Percentiles rank a stretch among this genome's conserved stretches.
Conservation (phyloP, 2,329 filamentous ascomycete genomes). For the Neopestalotiopsis rosae region DNA sequence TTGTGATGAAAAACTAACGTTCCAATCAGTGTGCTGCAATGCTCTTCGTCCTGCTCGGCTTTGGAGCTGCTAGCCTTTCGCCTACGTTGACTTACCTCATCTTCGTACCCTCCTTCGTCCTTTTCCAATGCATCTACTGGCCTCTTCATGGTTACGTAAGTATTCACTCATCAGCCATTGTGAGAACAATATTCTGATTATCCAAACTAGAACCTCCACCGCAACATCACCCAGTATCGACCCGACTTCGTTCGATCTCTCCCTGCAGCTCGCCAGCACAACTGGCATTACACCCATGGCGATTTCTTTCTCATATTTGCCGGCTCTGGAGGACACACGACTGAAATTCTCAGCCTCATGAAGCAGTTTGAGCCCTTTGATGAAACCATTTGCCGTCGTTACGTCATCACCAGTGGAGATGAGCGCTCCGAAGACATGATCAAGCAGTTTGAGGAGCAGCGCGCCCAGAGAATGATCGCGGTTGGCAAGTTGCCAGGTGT, state of each 20-base stretch:
- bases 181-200: not conserved
- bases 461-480: constrained; percentile 31
- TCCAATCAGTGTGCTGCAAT: not conserved
- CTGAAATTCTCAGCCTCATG: constrained; percentile 91
- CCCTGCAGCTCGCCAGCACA: not conserved
- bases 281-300: constrained; percentile 51
- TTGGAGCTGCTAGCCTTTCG: no score
- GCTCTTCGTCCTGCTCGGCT: not conserved
- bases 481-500: constrained; percentile 42
- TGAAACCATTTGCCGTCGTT: constrained; percentile 68
- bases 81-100: not conserved
- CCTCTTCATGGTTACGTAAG: constrained; percentile 1
- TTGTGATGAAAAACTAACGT: not conserved
- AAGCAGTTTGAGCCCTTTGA: constrained; percentile 7
- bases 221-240: not conserved
- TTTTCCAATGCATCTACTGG: not conserved
- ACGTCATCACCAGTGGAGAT: constrained; percentile 81
- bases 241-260: not conserved
- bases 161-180: not conserved
- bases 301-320: constrained; percentile 70
- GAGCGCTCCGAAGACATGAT: constrained; percentile 72
- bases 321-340: constrained; percentile 91
- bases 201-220: not conserved
- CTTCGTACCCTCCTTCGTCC: not conserved
- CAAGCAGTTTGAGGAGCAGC: constrained; percentile 51